Percentiles rank a stretch among this genome's conserved stretches.
Evolutionary conservation across 2,329 filamentous ascomycete species (phyloP).

Genomic region (Acephala macrosclerotiorum): DNA sequence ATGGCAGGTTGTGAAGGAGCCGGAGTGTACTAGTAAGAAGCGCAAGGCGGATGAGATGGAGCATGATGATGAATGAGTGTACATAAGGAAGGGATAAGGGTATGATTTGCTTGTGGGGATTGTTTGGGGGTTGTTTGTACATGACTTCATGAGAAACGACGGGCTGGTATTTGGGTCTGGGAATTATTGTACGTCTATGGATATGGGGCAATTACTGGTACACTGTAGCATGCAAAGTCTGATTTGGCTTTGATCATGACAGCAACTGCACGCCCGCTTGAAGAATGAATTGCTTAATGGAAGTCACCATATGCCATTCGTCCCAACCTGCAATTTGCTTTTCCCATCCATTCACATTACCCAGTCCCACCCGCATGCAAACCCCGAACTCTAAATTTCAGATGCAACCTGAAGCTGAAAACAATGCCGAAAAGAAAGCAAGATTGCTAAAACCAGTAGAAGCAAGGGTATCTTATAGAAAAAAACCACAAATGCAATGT

Average conservation of each 20-base stretch:
- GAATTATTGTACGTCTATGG: background rate
- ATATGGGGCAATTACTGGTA: no score
- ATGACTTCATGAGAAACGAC: background rate
- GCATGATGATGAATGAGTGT: background rate
- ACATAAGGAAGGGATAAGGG: background rate
- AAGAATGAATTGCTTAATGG: background rate
- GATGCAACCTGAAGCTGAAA: background rate
- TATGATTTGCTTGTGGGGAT: background rate
- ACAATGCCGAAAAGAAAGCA: background rate
- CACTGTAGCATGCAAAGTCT: no score
- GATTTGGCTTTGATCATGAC: no score
- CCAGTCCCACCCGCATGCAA: background rate
- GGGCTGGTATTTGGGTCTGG: background rate
- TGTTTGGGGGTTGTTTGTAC: background rate
- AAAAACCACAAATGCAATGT: background rate
- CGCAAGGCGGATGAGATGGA: background rate
- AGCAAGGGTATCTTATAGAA: conserved; percentile 13
- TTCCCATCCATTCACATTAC: background rate
- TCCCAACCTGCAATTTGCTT: background rate
- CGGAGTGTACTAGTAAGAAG: background rate
- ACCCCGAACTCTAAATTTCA: background rate
- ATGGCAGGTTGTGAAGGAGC: background rate
- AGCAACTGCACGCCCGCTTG: no score
- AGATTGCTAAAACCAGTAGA: background rate
- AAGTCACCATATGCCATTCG: no score